Evolutionary conservation across 305 asterid genomes (phyloP), one percentile per base, ranked within the genome.

Genomic region (Rubia peregrina): DNA sequence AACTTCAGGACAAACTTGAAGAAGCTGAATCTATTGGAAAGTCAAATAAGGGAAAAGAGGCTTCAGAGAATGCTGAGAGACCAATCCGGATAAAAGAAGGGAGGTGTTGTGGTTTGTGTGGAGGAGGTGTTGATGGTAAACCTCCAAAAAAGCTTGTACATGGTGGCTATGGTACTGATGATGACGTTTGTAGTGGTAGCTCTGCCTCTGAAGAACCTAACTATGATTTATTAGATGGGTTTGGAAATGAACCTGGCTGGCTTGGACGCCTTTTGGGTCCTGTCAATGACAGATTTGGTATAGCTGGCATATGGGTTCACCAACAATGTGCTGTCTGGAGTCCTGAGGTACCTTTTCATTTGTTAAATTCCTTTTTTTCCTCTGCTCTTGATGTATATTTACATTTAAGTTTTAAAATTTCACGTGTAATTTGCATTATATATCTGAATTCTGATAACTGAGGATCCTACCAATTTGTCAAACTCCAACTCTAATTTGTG

Each of bases 321-420:
- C 99, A 94, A 79, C 98, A 88, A 67, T 94, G 99, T 88, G 99
- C 99, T 73, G 99, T 94, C 36, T 94, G 99, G 99, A 94, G 99
- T 84, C 98, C 99, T n/a, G 99, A 94, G 97, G 99, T 93, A 80
- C 82, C 84, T 33, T 75, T 53, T n/a, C 12, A 51, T 71, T 44
- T 21, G 22, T 67, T 67, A n/a, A 60, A 73, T 38, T 68, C 66
- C 14, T 1, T 12, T 17, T 26, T 41, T 40, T 40, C 67, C 48
- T 42, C 19, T 42, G 48, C 38, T 30, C 41, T 11, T 41, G 30
- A 51, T 19, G 21, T 48, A 19, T 65, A 44, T 26, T 14, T 46
- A 53, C 48, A 14, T 24, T 12, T 26, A 38, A 8, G 40, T 67
- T 42, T 67, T 44, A 26, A 30, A 57, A 36, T 1, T n/a, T 19